Percentiles rank a stretch among this genome's conserved stretches.
Evolutionary conservation across 1,284 basidiomycete genomes (phyloP).

Genomic region (Cryptococcus hybrid): DNA sequence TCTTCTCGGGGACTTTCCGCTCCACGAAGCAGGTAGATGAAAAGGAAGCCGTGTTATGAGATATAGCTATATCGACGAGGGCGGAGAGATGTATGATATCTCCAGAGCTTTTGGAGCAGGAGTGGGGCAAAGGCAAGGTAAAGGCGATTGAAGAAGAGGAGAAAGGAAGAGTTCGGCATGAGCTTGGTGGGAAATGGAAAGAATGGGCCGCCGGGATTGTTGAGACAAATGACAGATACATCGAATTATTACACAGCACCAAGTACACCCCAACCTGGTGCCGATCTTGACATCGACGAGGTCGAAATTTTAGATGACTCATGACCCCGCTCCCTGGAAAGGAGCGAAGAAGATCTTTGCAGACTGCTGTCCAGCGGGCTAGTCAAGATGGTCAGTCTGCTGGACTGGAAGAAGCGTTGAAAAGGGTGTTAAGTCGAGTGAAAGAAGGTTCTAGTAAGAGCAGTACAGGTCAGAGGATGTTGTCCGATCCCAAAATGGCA

Average conservation of each 20-base stretch:
- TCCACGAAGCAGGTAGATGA: slow-evolving; percentile 61
- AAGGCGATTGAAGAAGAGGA: slow-evolving; percentile 18
- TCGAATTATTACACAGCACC: slow-evolving; percentile 39
- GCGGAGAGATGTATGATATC: slow-evolving; percentile 85
- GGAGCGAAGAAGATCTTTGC: slow-evolving; percentile 57
- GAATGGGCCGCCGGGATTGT: slow-evolving; percentile 22
- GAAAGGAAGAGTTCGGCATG: slow-evolving; percentile 4
- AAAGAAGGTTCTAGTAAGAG: slow-evolving; percentile 56
- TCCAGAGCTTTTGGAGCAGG: slow-evolving; percentile 88
- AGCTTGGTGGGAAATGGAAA: slow-evolving; percentile 5
- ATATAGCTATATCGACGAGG: slow-evolving; percentile 85
- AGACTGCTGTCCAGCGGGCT: slow-evolving; percentile 54
- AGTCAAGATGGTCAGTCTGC: slow-evolving; percentile 43
- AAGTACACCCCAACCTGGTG: slow-evolving; percentile 36
- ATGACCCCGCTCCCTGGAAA: neutral
- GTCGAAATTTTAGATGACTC: neutral
- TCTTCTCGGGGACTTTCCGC: slow-evolving; percentile 72
- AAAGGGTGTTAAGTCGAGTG: slow-evolving; percentile 70
- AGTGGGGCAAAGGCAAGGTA: slow-evolving; percentile 57
- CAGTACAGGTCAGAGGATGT: slow-evolving; percentile 21
- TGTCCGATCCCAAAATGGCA: neutral
- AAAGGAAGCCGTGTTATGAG: slow-evolving; percentile 65
- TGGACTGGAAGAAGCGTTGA: slow-evolving; percentile 67
- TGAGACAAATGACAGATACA: slow-evolving; percentile 25
- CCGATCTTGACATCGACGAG: neutral